These are phyloP conservation scores for Plasmodium billcollinsi DNA, from an alignment of 169 alveolate species.

Conservation along the genomic window DNA sequence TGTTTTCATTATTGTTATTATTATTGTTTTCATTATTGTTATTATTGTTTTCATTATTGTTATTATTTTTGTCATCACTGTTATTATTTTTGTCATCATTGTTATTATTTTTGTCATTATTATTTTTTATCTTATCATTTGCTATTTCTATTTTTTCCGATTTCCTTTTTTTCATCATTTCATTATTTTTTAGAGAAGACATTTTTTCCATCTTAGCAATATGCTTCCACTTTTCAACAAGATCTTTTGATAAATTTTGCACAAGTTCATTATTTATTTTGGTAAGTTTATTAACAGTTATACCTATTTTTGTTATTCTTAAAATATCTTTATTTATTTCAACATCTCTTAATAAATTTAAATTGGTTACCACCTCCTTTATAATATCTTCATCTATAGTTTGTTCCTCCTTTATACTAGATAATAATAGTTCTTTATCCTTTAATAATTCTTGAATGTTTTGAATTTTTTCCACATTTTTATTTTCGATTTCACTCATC, in stretches of 20 bases:
- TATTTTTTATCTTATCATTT: neutral
- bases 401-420: constrained; percentile 3
- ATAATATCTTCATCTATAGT: constrained; percentile 17
- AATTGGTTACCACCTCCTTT: constrained; percentile 52
- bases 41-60: neutral
- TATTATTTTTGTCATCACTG: too few relatives aligned
- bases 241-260: constrained; percentile 62
- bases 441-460: constrained; percentile 51
- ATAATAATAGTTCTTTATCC: constrained; percentile 37
- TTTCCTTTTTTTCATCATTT: constrained; percentile 55
- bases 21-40: constrained; percentile 63
- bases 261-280: constrained; percentile 49
- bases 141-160: constrained; percentile 19
- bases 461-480: constrained; percentile 23
- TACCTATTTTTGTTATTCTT: constrained; percentile 87
- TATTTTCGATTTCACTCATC: constrained; percentile 33
- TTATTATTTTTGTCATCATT: neutral
- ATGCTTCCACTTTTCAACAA: constrained; percentile 74
- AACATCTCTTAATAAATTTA: constrained; percentile 78
- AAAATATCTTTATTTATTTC: constrained; percentile 83
- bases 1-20: constrained; percentile 5
- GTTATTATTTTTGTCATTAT: neutral
- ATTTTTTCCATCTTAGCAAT: constrained; percentile 78
- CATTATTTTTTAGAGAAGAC: constrained; percentile 32
- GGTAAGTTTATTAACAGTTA: constrained; percentile 84